Evolutionary conservation across 2,329 filamentous ascomycete species (phyloP).

Genomic region (Lecanicillium sp.): DNA sequence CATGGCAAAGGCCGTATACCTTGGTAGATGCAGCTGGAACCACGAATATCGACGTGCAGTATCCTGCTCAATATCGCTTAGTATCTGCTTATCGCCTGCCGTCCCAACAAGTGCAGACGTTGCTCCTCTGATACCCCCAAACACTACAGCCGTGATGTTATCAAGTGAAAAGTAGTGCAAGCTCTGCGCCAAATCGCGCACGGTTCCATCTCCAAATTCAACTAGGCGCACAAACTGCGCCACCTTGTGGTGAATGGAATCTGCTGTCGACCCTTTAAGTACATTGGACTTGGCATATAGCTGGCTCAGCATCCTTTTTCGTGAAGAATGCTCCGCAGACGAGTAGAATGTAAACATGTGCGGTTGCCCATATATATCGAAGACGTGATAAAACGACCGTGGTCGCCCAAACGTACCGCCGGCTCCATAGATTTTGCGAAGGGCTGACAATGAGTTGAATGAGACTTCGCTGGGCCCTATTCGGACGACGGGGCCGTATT

Average conservation of each 20-base stretch:
- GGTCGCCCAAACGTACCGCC: constrained; percentile 43
- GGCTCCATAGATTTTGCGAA: constrained; percentile 47
- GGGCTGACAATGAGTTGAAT: constrained; percentile 30
- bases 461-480: constrained; percentile 39
- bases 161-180: constrained; percentile 48
- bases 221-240: constrained; percentile 32
- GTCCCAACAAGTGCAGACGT: constrained; percentile 34
- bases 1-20: constrained; percentile 33
- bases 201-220: constrained; percentile 21
- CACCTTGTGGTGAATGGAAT: constrained; percentile 14
- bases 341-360: constrained; percentile 45
- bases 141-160: constrained; percentile 43
- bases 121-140: constrained; percentile 32
- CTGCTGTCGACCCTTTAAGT: constrained; percentile 8
- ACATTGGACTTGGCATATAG: constrained; percentile 44
- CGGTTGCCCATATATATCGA: constrained; percentile 42
- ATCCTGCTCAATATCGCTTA: constrained; percentile 41
- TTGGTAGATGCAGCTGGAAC: constrained; percentile 38
- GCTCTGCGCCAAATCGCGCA: constrained; percentile 37
- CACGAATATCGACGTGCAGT: constrained; percentile 36
- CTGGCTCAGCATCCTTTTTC: constrained; percentile 45
- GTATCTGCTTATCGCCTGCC: constrained; percentile 27
- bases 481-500: constrained; percentile 39
- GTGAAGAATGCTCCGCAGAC: constrained; percentile 32
- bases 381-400: constrained; percentile 43